Conservation (phyloP, 768 basidiomycete species). For the Podaxis sp. region DNA sequence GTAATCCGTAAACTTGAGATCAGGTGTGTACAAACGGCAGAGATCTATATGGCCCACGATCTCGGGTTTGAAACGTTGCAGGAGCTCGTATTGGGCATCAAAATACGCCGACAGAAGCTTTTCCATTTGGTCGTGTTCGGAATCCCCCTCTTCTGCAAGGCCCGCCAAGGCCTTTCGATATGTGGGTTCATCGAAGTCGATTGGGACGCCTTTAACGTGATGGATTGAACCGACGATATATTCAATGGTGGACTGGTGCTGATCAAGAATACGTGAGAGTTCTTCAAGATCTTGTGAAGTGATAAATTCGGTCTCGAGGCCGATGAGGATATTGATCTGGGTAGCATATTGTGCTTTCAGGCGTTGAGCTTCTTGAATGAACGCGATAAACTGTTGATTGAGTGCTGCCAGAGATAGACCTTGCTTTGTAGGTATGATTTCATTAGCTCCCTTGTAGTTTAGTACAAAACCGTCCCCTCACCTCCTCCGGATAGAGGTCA, state of each 20-base stretch:
- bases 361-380: constrained; percentile 75
- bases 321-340: constrained; percentile 76
- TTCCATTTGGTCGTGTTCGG: constrained; percentile 31
- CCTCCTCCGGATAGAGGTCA: constrained; percentile 97
- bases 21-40: constrained; percentile 79
- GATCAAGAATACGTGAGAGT: constrained; percentile 48
- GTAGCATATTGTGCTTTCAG: constrained; percentile 59
- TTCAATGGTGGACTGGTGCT: constrained; percentile 54
- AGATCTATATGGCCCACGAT: constrained; percentile 93
- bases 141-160: constrained; percentile 22
- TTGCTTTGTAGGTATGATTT: constrained; percentile 35
- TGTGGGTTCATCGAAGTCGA: constrained; percentile 83
- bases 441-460: not conserved
- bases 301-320: constrained; percentile 92
- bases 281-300: constrained; percentile 57
- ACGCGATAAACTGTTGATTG: constrained; percentile 60
- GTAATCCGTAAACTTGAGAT: constrained; percentile 48
- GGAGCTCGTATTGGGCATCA: constrained; percentile 74
- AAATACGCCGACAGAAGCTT: constrained; percentile 68
- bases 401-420: constrained; percentile 50
- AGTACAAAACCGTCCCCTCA: constrained; percentile 22
- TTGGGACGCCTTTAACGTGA: constrained; percentile 82
- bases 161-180: constrained; percentile 57
- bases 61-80: constrained; percentile 74
- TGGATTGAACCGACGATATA: constrained; percentile 93